Evolutionary conservation across 176 grass and related monocot genomes (phyloP).

Genomic region (Thalia dealbata): DNA sequence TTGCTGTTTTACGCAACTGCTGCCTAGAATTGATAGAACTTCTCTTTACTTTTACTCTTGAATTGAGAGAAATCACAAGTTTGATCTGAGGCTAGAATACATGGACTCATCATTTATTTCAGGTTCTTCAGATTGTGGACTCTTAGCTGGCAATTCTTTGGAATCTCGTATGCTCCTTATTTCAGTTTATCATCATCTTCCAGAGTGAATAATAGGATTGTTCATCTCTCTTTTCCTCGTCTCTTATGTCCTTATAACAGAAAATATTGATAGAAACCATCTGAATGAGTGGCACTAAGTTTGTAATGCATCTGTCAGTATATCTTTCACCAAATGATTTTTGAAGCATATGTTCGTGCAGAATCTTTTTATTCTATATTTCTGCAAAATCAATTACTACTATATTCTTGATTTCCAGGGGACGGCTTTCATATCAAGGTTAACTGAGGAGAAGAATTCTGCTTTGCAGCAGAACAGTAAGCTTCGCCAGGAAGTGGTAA

Average conservation of each 20-base stretch:
- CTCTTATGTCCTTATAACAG: not conserved
- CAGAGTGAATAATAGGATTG: not conserved
- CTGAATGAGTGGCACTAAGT: not conserved
- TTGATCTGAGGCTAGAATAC: not conserved
- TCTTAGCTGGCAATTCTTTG: not conserved
- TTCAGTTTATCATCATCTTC: not conserved
- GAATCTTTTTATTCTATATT: not conserved
- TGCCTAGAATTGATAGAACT: not conserved
- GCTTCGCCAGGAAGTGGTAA: slow-evolving; percentile 20
- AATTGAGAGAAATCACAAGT: not conserved
- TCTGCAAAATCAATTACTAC: not conserved
- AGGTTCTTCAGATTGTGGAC: not conserved
- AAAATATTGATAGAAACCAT: not conserved
- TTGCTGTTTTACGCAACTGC: not conserved
- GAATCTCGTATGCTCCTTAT: not conserved
- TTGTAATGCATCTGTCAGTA: not conserved
- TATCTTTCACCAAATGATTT: not conserved
- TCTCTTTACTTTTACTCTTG: not conserved
- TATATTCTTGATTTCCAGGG: slow-evolving; percentile 2
- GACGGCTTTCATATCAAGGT: slow-evolving; percentile 9
- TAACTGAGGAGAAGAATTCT: slow-evolving; percentile 20
- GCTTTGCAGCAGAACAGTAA: slow-evolving; percentile 23
- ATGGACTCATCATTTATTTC: not conserved
- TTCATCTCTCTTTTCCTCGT: not conserved
- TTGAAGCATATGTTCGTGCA: not conserved